Conservation (phyloP, 768 basidiomycete species). For the Macrolepiota albuminosa region DNA sequence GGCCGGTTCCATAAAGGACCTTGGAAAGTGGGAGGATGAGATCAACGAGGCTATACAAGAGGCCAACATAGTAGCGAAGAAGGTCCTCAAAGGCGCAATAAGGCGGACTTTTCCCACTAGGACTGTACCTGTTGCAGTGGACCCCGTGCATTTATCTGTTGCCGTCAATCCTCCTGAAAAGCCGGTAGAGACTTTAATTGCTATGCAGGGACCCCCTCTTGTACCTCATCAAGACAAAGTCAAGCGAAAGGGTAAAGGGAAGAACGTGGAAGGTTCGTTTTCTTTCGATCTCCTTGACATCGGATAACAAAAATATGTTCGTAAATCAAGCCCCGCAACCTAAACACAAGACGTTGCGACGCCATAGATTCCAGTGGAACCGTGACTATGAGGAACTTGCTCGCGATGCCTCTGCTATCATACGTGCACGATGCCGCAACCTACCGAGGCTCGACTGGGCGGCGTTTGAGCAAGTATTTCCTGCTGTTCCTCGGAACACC, state of each 20-base stretch:
- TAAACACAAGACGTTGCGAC: conserved; percentile 30
- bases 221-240: conserved; percentile 17
- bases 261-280: conserved; percentile 25
- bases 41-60: conserved; percentile 53
- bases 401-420: conserved; percentile 78
- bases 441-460: conserved; percentile 61
- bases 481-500: conserved; percentile 65
- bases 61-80: conserved; percentile 43
- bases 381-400: conserved; percentile 85
- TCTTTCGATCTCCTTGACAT: background rate
- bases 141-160: conserved; percentile 30
- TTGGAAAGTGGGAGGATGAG: conserved; percentile 59
- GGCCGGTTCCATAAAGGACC: conserved; percentile 44
- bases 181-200: conserved; percentile 45
- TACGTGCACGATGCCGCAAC: conserved; percentile 70
- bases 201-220: conserved; percentile 44
- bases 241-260: conserved; percentile 31
- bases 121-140: conserved; percentile 18
- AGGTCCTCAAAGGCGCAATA: conserved; percentile 31
- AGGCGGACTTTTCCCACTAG: conserved; percentile 17
- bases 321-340: conserved; percentile 10
- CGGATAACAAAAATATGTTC: background rate
- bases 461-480: conserved; percentile 77
- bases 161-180: conserved; percentile 45
- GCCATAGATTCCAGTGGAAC: conserved; percentile 80